A percentile compares a stretch with the other conserved stretches of the same genome.
phyloP scores from a whole-genome alignment of 2,329 filamentous ascomycete genomes.

The Aspergillus transmontanensis region DNA sequence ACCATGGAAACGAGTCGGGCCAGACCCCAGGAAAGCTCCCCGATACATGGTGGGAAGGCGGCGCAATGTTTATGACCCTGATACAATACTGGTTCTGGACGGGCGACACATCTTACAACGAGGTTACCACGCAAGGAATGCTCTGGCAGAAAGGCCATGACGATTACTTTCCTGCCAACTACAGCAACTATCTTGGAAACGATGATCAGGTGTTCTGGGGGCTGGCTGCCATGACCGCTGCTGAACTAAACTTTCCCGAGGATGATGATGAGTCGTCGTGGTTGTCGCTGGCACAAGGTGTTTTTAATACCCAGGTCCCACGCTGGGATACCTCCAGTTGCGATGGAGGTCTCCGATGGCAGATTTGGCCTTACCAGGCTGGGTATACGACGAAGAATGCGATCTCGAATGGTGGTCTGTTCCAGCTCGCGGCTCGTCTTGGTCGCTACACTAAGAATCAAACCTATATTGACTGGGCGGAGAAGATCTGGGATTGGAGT shows the following conservation, averaged over 20 bases:
- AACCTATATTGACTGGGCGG: constrained; percentile 79
- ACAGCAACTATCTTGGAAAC: constrained; percentile 51
- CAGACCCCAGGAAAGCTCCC: constrained; percentile 44
- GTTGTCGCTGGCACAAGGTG: constrained; percentile 74
- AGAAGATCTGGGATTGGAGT: constrained; percentile 65
- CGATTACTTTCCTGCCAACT: constrained; percentile 73
- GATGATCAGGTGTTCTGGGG: constrained; percentile 78
- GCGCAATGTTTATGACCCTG: constrained; percentile 69
- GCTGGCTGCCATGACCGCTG: constrained; percentile 77
- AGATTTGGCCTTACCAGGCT: constrained; percentile 77
- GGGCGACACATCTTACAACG: constrained; percentile 71
- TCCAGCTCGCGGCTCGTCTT: constrained; percentile 66
- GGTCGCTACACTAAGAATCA: constrained; percentile 76
- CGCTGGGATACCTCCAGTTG: constrained; percentile 72
- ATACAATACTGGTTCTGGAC: constrained; percentile 88
- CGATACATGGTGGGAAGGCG: constrained; percentile 65
- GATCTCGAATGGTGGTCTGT: constrained; percentile 61
- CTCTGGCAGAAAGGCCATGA: constrained; percentile 73
- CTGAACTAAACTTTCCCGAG: constrained; percentile 74
- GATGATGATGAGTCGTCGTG: constrained; percentile 70
- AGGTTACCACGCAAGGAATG: constrained; percentile 67
- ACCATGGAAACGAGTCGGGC: constrained; percentile 40
- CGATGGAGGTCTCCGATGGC: constrained; percentile 78
- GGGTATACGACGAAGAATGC: constrained; percentile 65
- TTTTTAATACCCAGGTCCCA: constrained; percentile 75